Evolutionary conservation across 352 stramenopile genomes (phyloP).

Genomic region (Lagenidium sp.): DNA sequence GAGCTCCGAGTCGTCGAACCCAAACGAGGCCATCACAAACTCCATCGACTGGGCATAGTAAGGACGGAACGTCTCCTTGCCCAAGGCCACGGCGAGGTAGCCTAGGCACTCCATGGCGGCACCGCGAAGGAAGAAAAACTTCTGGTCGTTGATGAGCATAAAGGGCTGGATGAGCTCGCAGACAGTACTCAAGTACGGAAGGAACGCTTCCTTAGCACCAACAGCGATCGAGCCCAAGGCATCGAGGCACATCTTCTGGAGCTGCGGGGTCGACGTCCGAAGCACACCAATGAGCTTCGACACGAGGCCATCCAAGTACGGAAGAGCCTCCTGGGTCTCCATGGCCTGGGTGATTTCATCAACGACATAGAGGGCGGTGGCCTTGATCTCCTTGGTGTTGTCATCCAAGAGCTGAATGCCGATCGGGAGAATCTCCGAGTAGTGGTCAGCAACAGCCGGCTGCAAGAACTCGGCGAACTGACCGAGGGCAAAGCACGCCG

Average conservation of each 20-base stretch:
- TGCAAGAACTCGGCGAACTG: conserved; percentile 98
- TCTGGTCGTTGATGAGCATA: conserved; percentile 89
- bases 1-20: conserved; percentile 92
- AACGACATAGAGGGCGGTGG: conserved; percentile 95
- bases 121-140: conserved; percentile 91
- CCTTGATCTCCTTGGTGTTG: conserved; percentile 89
- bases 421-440: conserved; percentile 93
- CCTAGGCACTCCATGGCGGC: conserved; percentile 97
- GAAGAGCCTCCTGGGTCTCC: conserved; percentile 91
- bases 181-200: conserved; percentile 92
- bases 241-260: conserved; percentile 97
- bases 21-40: conserved; percentile 91
- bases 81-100: conserved; percentile 96
- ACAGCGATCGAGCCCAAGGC: conserved; percentile 95
- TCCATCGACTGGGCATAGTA: conserved; percentile 94
- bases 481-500: conserved; percentile 96
- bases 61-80: conserved; percentile 92
- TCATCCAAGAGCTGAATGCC: conserved; percentile 95
- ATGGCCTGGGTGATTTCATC: conserved; percentile 99
- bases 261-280: conserved; percentile 83
- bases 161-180: conserved; percentile 81
- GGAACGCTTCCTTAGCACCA: conserved; percentile 95
- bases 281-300: conserved; percentile 93
- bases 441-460: conserved; percentile 94
- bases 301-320: conserved; percentile 93